phyloP scores from a whole-genome alignment of 139 green algal genomes.

The Volvox reticuliferus region DNA sequence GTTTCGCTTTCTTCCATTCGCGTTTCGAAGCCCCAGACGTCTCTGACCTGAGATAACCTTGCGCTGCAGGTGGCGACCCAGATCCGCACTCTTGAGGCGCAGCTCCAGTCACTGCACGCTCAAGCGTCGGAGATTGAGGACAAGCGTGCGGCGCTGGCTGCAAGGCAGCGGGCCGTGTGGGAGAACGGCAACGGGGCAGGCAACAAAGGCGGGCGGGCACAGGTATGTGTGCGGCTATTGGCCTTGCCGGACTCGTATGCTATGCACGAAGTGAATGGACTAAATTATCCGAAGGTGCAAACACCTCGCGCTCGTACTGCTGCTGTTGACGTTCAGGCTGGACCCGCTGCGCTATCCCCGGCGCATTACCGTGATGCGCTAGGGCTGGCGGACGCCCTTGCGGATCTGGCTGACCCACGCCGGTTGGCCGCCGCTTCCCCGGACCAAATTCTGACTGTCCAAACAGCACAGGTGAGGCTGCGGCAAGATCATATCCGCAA shows the following conservation, averaged over 20 bases:
- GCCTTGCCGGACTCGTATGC: neutral
- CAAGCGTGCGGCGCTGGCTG: conserved; percentile 51
- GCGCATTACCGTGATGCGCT: conserved; percentile 62
- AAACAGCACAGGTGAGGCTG: neutral
- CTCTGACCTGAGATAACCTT: too few relatives aligned
- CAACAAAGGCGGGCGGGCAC: conserved; percentile 17
- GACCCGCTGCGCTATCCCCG: conserved; percentile 32
- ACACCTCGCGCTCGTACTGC: too few relatives aligned
- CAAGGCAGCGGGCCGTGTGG: conserved; percentile 31
- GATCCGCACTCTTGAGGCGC: conserved; percentile 65
- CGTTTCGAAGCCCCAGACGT: too few relatives aligned
- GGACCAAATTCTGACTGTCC: conserved; percentile 20
- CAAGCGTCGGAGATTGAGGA: conserved; percentile 64
- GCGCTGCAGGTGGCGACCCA: conserved; percentile 48
- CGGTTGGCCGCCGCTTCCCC: conserved; percentile 20
- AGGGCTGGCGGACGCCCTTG: conserved; percentile 38
- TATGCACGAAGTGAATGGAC: neutral
- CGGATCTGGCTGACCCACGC: conserved; percentile 43
- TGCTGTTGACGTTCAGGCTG: neutral
- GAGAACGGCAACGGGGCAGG: conserved; percentile 27
- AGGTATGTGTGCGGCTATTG: neutral
- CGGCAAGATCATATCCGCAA: too few relatives aligned
- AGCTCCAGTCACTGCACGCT: conserved; percentile 61
- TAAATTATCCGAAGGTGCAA: neutral
- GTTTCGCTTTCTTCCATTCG: too few relatives aligned